Evolutionary conservation across 148 eudicot species (phyloP).

Genomic region (Limonium bicolor): DNA sequence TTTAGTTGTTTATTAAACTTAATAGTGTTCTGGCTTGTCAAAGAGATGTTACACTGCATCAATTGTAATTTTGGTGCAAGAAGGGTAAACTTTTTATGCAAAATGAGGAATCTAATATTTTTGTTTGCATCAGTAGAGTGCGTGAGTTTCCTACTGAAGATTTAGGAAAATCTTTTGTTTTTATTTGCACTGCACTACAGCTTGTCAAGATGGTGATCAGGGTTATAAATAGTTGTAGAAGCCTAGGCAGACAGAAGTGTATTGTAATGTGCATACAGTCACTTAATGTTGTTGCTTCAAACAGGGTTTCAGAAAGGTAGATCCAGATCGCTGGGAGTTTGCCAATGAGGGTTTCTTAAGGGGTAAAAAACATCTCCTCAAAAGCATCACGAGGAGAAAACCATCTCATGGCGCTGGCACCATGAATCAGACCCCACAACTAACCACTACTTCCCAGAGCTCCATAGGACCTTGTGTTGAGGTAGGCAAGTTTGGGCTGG

Average conservation of each 20-base stretch:
- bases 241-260: not conserved
- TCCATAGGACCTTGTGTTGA: constrained; percentile 41
- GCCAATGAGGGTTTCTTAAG: constrained; percentile 58
- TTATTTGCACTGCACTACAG: not conserved
- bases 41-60: too few species aligned
- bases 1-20: too few species aligned
- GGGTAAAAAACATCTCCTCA: constrained; percentile 42
- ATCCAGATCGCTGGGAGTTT: constrained; percentile 67
- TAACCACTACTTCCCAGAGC: constrained; percentile 22
- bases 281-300: not conserved
- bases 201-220: too few species aligned
- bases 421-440: constrained; percentile 17
- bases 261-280: not conserved
- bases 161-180: not conserved
- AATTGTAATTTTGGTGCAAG: too few species aligned
- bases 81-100: too few species aligned
- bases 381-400: constrained; percentile 32
- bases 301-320: constrained; percentile 59
- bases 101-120: not conserved
- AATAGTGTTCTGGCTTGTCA: too few species aligned
- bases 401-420: constrained; percentile 31
- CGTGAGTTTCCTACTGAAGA: not conserved
- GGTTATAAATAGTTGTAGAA: too few species aligned
- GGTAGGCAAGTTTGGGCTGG: constrained; percentile 53
- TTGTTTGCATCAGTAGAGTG: not conserved